Evolutionary conservation across 1,284 basidiomycete species (phyloP).

Genomic region (Sutorius eximius): DNA sequence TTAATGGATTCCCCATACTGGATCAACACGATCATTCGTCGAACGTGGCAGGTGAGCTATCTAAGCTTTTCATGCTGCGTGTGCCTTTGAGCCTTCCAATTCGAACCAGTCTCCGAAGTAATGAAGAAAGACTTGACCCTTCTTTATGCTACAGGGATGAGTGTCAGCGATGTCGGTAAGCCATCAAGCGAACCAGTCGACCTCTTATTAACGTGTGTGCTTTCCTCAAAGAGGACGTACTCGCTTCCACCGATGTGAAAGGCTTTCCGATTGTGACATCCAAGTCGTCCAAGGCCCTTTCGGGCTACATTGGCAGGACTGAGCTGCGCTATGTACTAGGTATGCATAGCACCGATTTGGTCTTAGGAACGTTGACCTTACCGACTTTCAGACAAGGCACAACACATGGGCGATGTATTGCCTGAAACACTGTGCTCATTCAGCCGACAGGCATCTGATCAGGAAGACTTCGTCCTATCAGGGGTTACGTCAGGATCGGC

Average conservation of each 20-base stretch:
- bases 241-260: conserved; percentile 75
- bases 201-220: not conserved
- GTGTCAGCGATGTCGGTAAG: conserved; percentile 77
- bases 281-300: conserved; percentile 54
- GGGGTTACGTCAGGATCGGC: conserved; percentile 52
- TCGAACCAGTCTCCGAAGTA: conserved; percentile 72
- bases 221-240: conserved; percentile 56
- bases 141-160: conserved; percentile 75
- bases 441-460: conserved; percentile 44
- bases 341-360: conserved; percentile 28
- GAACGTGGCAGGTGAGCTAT: conserved; percentile 72
- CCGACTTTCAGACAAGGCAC: conserved; percentile 61
- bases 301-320: conserved; percentile 87
- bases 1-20: conserved; percentile 96
- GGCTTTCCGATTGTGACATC: conserved; percentile 87
- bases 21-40: conserved; percentile 92
- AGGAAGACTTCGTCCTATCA: conserved; percentile 49
- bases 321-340: conserved; percentile 87
- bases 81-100: conserved; percentile 10
- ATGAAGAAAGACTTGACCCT: conserved; percentile 83
- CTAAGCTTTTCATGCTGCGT: not conserved
- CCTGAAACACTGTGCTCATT: conserved; percentile 75
- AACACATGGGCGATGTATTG: conserved; percentile 59
- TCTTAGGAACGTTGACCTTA: conserved; percentile 1
- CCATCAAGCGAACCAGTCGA: conserved; percentile 5